Conservation (phyloP, 1,284 basidiomycete species). For the Ceratobasidium sp. region DNA sequence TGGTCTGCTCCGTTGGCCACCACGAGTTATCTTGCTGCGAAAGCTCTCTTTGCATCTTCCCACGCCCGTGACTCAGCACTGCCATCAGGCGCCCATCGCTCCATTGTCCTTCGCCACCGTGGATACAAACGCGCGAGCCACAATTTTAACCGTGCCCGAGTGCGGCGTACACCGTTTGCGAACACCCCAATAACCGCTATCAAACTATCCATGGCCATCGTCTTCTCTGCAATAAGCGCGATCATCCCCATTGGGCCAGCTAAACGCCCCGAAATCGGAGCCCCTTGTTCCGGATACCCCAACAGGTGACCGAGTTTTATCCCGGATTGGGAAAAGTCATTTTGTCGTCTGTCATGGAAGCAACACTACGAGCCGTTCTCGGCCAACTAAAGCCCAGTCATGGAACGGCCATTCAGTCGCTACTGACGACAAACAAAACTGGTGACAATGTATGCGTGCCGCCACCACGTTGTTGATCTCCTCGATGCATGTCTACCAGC, state of each 20-base stretch:
- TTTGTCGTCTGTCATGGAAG: no score
- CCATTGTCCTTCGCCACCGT: background rate
- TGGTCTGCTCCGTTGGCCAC: background rate
- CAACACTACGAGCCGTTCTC: no score
- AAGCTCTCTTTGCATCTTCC: slow-evolving; percentile 8
- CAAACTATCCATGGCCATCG: background rate
- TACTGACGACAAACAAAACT: no score
- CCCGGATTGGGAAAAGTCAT: no score
- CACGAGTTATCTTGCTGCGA: slow-evolving; percentile 16
- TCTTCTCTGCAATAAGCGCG: background rate
- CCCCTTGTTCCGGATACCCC: no score
- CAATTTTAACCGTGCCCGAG: background rate
- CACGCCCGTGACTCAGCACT: slow-evolving; percentile 5
- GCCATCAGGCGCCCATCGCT: slow-evolving; percentile 13
- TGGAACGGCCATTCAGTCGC: no score
- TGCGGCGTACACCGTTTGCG: background rate
- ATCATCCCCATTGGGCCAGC: background rate
- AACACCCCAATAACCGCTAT: background rate
- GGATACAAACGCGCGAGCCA: background rate
- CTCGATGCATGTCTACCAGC: no score
- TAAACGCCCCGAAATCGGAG: background rate
- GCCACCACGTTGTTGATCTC: no score
- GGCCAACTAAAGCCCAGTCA: no score
- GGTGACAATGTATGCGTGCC: no score
- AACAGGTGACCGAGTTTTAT: no score